phyloP scores from a whole-genome alignment of 2,329 filamentous ascomycete genomes.

The Diaporthe citri region DNA sequence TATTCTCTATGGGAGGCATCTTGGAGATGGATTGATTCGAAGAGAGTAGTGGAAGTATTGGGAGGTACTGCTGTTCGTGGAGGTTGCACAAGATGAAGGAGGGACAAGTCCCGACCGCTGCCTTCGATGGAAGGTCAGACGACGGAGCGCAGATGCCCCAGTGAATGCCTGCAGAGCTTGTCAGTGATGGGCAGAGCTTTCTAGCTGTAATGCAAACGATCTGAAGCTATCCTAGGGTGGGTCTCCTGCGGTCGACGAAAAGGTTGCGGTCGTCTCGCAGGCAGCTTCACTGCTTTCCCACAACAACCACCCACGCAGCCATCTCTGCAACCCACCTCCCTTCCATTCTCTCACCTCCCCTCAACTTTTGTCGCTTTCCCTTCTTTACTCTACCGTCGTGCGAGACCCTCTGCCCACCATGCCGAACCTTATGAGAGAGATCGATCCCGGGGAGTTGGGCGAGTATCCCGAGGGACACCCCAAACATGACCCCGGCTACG shows the following conservation, averaged over 20 bases:
- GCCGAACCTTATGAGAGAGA: rapidly evolving
- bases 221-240: neutral
- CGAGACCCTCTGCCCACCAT: neutral
- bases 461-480: neutral
- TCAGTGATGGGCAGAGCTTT: neutral
- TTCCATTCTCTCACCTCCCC: neutral
- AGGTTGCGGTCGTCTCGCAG: neutral
- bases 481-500: neutral
- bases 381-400: neutral
- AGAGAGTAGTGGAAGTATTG: neutral
- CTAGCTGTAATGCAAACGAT: neutral
- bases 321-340: neutral
- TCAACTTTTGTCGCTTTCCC: neutral
- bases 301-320: neutral
- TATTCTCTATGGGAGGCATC: neutral
- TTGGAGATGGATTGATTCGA: neutral
- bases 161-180: neutral
- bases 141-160: too few relatives aligned
- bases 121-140: neutral
- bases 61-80: too few relatives aligned
- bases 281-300: neutral
- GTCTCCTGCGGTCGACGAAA: neutral
- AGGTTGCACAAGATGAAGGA: neutral
- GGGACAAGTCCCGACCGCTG: neutral
- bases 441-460: neutral